Evolutionary conservation across 345 rosid genomes (phyloP).

Genomic region (Conringia planisiliqua): DNA sequence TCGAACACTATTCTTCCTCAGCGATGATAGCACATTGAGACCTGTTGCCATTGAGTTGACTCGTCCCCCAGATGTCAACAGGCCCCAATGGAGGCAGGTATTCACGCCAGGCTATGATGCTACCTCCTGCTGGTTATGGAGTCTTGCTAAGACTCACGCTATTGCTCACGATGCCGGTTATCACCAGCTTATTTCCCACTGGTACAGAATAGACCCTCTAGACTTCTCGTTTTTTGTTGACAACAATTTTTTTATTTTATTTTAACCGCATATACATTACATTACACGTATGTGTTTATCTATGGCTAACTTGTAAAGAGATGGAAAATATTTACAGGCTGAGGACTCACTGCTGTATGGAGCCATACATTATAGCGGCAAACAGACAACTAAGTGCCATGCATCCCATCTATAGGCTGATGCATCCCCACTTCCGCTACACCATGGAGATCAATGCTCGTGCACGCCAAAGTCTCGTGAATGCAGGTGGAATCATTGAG

Average conservation of each 20-base stretch:
- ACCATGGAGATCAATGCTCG: conserved; percentile 77
- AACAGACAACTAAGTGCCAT: conserved; percentile 62
- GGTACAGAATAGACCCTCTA: conserved; percentile 30
- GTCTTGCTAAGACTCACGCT: conserved; percentile 63
- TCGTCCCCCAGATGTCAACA: conserved; percentile 49
- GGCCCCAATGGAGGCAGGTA: conserved; percentile 62
- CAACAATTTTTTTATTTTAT: background rate
- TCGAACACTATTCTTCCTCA: conserved; percentile 58
- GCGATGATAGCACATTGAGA: conserved; percentile 45
- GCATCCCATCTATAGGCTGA: conserved; percentile 59
- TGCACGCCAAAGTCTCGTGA: conserved; percentile 55
- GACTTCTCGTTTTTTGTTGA: background rate
- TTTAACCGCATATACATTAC: background rate
- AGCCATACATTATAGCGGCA: conserved; percentile 67
- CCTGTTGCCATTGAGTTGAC: conserved; percentile 65
- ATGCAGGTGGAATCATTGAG: conserved; percentile 64
- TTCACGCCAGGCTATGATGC: conserved; percentile 39
- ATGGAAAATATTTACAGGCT: conserved; percentile 39
- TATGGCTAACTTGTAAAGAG: background rate
- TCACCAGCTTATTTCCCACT: conserved; percentile 72
- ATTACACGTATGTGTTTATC: background rate
- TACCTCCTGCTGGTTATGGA: conserved; percentile 67
- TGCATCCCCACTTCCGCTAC: conserved; percentile 72
- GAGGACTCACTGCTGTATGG: conserved; percentile 60
- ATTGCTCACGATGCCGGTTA: conserved; percentile 58